phyloP scores from a whole-genome alignment of 768 basidiomycete species.

The Galerina sulciceps region DNA sequence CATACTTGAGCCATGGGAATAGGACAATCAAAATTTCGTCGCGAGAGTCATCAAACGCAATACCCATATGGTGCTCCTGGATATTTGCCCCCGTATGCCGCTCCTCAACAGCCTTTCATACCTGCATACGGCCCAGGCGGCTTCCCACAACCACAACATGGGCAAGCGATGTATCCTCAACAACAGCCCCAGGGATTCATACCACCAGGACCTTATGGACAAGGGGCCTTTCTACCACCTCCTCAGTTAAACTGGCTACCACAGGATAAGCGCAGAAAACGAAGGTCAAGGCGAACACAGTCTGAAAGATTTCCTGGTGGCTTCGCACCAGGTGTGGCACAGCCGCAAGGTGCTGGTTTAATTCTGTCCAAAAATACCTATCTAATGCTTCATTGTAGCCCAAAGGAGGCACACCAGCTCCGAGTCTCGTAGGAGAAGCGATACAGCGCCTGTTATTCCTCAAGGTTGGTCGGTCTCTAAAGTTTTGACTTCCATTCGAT shows the following conservation, averaged over 20 bases:
- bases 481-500: background rate
- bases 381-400: background rate
- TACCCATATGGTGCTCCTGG: conserved; percentile 22
- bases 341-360: conserved; percentile 14
- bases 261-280: conserved; percentile 21
- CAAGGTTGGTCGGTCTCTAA: background rate
- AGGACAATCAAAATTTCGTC: conserved; percentile 20
- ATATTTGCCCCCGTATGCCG: conserved; percentile 16
- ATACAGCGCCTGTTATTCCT: conserved; percentile 2
- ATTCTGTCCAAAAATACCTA: background rate
- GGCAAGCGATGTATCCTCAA: conserved; percentile 14
- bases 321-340: conserved; percentile 18
- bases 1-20: conserved; percentile 17
- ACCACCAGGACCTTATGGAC: conserved; percentile 25
- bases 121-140: conserved; percentile 11
- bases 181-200: conserved; percentile 23
- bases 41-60: conserved; percentile 13
- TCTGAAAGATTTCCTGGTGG: conserved; percentile 31
- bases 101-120: conserved; percentile 15
- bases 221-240: conserved; percentile 24
- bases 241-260: conserved; percentile 26
- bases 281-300: conserved; percentile 19
- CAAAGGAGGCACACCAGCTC: conserved; percentile 1
- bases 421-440: background rate
- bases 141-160: conserved; percentile 11